Percentiles rank a stretch among this genome's conserved stretches.
phyloP scores from a whole-genome alignment of 2,329 filamentous ascomycete genomes.

The Myrmaecium sp. region DNA sequence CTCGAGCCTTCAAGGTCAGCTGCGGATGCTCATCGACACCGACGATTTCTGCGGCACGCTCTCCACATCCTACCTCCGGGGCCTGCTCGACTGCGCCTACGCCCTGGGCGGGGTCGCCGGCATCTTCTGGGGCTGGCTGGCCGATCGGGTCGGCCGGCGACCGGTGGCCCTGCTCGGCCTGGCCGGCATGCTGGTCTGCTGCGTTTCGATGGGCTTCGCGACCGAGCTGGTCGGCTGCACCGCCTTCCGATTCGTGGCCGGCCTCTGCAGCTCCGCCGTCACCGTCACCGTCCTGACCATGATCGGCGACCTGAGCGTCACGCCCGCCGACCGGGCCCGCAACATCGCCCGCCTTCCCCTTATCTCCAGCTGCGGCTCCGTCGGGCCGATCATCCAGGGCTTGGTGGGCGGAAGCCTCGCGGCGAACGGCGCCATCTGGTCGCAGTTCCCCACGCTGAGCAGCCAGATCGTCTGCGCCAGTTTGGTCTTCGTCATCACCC shows the following conservation, averaged over 20 bases:
- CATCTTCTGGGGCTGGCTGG: slow-evolving; percentile 27
- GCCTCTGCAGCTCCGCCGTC: slow-evolving; percentile 26
- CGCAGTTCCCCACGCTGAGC: slow-evolving; percentile 25
- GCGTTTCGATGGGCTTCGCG: slow-evolving; percentile 29
- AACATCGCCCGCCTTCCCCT: slow-evolving; percentile 28
- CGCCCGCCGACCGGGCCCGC: slow-evolving; percentile 19
- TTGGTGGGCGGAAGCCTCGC: slow-evolving; percentile 25
- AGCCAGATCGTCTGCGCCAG: slow-evolving; percentile 27
- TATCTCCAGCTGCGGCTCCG: slow-evolving; percentile 26
- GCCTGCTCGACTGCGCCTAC: slow-evolving; percentile 31
- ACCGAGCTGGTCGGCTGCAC: slow-evolving; percentile 25
- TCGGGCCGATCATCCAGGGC: slow-evolving; percentile 27
- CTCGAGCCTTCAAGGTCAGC: slow-evolving; percentile 29
- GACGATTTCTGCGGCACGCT: slow-evolving; percentile 26
- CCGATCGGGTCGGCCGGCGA: slow-evolving; percentile 26
- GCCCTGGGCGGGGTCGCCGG: slow-evolving; percentile 28
- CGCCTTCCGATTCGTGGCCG: slow-evolving; percentile 26
- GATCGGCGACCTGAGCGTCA: slow-evolving; percentile 27
- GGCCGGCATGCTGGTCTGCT: slow-evolving; percentile 26
- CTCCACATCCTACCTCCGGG: slow-evolving; percentile 28
- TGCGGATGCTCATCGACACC: slow-evolving; percentile 28
- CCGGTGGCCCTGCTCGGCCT: slow-evolving; percentile 28
- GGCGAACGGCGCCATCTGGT: slow-evolving; percentile 25
- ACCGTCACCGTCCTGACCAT: slow-evolving; percentile 29
- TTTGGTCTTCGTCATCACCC: slow-evolving; percentile 23